Base-by-base conservation (phyloP, 106 monocot species). In the Allium sativum region DNA sequence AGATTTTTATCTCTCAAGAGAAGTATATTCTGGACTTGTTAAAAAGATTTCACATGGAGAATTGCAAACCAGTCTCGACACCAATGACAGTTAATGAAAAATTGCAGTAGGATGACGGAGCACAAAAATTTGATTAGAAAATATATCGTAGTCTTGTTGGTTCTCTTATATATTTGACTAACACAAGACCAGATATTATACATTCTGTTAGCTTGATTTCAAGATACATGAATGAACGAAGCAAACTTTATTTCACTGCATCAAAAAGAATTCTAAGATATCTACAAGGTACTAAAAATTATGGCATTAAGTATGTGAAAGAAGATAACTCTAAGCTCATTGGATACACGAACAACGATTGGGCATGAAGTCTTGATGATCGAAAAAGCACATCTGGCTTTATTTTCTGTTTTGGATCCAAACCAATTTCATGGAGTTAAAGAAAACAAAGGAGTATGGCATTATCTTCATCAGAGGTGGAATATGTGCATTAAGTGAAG, bases 361-460 rank as follows among this genome's bases (percentile, higher is more conserved):
- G 66, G 66, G 51, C 40, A 41, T 40, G 66, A 10, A 4, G 8
- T 11, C 9, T 67, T 31, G 66, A 67, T 67, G 66, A 55, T 55
- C 21, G 7, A 18, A 55, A 10, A 55, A 67, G 66, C n/a, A 67
- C 66, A 10, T 54, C 62, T 9, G 62, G 18, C 7, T 56, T 1
- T 63, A 63, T 63, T 16, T 63, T 63, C 45, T 17, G 10, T n/a
- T 16, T 55, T 4, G 54, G 40, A 0, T 67, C 40, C 10, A 44
- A 19, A 6, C 43, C 44, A 18, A 17, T 67, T n/a, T 67, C 54
- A 4, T 67, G 66, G 66, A 1, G 7, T 7, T 67, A 53, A n/a
- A 67, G 19, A 16, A 67, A 67, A 43, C 66, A 67, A 43, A 2
- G 44, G 11, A 55, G 16, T 1, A 1, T 55, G 10, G 54, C 66